Base-by-base conservation (phyloP, 495 filamentous ascomycete species). In the Penicillium psychrofluorescens region DNA sequence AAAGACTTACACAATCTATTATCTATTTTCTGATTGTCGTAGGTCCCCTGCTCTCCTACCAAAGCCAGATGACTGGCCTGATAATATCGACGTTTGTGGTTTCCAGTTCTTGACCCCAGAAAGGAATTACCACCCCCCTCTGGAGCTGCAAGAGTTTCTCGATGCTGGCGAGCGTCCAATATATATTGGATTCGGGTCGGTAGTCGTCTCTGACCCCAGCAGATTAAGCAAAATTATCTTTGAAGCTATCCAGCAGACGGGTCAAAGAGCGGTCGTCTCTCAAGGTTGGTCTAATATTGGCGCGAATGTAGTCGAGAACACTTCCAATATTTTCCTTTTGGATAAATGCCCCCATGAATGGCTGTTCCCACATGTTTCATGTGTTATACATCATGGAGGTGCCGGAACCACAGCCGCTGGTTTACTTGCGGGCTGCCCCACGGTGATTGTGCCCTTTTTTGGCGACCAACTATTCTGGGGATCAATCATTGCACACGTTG, bases 401-500 rank as follows among this genome's bases (percentile, higher is more conserved):
- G 86, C 86, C 7, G 86, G 86, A 22, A 91, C 86, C 8, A 88
- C 83, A 7, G 86, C 86, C 8, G 80, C 81, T 2, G 85, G 85
- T 8, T 80, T 91, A 37, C 66, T 76, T 2, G 58, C 68, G 1
- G 84, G 83, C 3, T 76, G 74, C 33, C 85, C 86, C 4, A 88
- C 86, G 0, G 71, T 88, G 2, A 70, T 91, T 13, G 79, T 90
- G 4, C 86, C 86, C 0, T 91, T 91, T 63, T 90, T 91, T 58
- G 86, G 86, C 7, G 86, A 90, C 45, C 85, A 90, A 58, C 80
- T 79, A 0, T 90, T 88, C 49, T 90, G 86, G 86, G 86, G 85
- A 8, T 70, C 76, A 3, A 86, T 90, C 76, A 74, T 90, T 38
- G 77, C 78, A 10, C 73, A 68, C 40, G 81, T 85, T 10, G 85